Evolutionary conservation across 331 rosid genomes (phyloP), one percentile per base, ranked within the genome.

Genomic region (Rosa hybrid): DNA sequence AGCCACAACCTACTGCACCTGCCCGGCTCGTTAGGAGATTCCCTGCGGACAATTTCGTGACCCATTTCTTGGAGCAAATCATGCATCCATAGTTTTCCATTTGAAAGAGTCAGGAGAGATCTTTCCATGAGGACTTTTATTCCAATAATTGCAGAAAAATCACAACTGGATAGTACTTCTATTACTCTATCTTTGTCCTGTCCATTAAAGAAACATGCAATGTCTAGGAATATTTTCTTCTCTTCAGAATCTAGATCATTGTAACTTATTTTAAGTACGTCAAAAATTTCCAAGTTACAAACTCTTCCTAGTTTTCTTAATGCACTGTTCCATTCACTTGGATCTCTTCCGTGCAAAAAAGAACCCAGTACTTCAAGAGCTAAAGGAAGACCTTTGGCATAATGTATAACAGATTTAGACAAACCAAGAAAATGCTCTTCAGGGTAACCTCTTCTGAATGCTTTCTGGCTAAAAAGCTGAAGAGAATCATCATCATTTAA

Each of bases 401-500:
- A 34, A 12, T 38, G 13, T 30, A 34, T 17, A 14, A 64, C 41
- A 13, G 8, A 64, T 5, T 64, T 30, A 2, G 63, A 83, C 23
- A 83, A 67, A 68, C 73, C 81, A 30, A 81, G 18, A 78, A 76
- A 86, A 16, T 72, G 50, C 27, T 44, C 21, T 70, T 75, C 63
- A 8, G 83, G 80, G 72, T 64, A 42, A 12, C 21, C 74, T 57
- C 12, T 79, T 56, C 27, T 44, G 46, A 89, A 89, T 8, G 89
- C 89, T 48, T 83, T 86, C 59, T 68, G 75, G 54, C 84, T 71
- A 50, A 84, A 83, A 6, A 86, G 80, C 9, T 84, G 68, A 62
- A 89, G 83, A 72, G 89, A 63, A 39, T 89, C 90, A 20, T 30
- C 45, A 18, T 76, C 44, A 63, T 78, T 77, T 20, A 84, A 65